A percentile compares a stretch with the other conserved stretches of the same genome.
These are phyloP conservation scores for slime mould (Dictyostelium discoideum) DNA, from an alignment of 78 protist species.

Conservation along the genomic window DNA sequence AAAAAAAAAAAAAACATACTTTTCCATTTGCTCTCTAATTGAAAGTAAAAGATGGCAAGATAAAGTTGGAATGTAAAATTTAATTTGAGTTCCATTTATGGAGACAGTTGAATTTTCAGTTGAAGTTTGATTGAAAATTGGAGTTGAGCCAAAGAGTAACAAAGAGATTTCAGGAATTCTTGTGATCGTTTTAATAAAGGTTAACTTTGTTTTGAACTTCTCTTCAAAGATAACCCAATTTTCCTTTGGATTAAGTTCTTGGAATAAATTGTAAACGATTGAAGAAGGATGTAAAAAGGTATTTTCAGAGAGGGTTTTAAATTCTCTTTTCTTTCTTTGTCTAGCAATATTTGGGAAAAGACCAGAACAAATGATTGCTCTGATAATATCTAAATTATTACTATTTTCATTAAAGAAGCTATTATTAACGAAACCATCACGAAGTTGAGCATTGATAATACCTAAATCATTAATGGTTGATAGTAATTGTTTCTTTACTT, in stretches of 20 bases:
- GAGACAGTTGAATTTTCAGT: background rate
- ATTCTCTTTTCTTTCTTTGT: slow-evolving; percentile 30
- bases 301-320: slow-evolving; percentile 9
- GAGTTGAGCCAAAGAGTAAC: slow-evolving; percentile 12
- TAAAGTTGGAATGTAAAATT: slow-evolving; percentile 11
- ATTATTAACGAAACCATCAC: background rate
- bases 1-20: background rate
- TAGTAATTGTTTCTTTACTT: slow-evolving; percentile 24
- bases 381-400: slow-evolving; percentile 22
- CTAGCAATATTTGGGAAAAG: slow-evolving; percentile 88
- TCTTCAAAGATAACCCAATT: slow-evolving; percentile 43
- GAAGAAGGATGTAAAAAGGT: slow-evolving; percentile 47
- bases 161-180: slow-evolving; percentile 10
- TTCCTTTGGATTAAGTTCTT: slow-evolving; percentile 12
- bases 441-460: background rate
- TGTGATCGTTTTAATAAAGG: slow-evolving; percentile 9
- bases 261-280: background rate
- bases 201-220: slow-evolving; percentile 24
- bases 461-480: slow-evolving; percentile 7
- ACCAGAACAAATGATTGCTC: slow-evolving; percentile 85
- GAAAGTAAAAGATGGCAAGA: background rate
- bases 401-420: background rate
- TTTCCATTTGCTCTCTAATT: slow-evolving; percentile 20
- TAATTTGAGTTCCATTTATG: slow-evolving; percentile 20
- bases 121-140: background rate